Percentiles rank a stretch among this genome's conserved stretches.
Evolutionary conservation across 140 eudicot genomes (phyloP).

Genomic region (Bidens hawaiensis): DNA sequence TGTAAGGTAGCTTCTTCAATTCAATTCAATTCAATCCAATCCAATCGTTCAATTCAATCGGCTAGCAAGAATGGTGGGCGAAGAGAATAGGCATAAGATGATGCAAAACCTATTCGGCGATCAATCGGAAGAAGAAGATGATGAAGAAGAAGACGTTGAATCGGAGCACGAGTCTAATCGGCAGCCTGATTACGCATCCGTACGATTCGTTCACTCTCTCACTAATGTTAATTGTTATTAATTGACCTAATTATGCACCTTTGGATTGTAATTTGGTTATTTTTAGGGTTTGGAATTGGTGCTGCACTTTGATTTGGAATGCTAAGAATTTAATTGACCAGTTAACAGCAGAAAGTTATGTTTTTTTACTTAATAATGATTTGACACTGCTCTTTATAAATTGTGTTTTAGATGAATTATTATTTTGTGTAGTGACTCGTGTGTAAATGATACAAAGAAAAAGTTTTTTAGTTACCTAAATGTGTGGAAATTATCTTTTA

Average conservation of each 20-base stretch:
- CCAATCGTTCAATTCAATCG: not conserved
- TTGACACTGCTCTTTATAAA: not conserved
- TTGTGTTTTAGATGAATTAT: no score
- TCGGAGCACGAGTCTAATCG: constrained; percentile 98
- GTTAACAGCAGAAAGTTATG: constrained; percentile 1
- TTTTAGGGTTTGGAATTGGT: not conserved
- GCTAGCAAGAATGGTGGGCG: constrained; percentile 60
- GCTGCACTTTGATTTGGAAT: not conserved
- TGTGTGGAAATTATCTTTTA: not conserved
- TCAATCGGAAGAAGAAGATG: constrained; percentile 91
- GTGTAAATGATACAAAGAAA: not conserved
- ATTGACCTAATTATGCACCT: no score
- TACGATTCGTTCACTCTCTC: constrained; percentile 24
- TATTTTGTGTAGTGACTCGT: not conserved
- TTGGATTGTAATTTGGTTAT: constrained; percentile 8
- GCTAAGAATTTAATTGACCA: not conserved
- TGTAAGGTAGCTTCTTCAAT: no score
- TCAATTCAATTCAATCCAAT: no score
- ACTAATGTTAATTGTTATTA: not conserved
- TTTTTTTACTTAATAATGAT: not conserved
- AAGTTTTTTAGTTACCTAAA: not conserved
- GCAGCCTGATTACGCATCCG: constrained; percentile 76
- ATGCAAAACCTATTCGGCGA: constrained; percentile 98
- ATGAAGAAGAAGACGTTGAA: constrained; percentile 77
- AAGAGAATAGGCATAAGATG: constrained; percentile 97